These are phyloP conservation scores for Plenodomus biglobosus DNA, from an alignment of 2,329 filamentous ascomycete species.

Conservation along the genomic window DNA sequence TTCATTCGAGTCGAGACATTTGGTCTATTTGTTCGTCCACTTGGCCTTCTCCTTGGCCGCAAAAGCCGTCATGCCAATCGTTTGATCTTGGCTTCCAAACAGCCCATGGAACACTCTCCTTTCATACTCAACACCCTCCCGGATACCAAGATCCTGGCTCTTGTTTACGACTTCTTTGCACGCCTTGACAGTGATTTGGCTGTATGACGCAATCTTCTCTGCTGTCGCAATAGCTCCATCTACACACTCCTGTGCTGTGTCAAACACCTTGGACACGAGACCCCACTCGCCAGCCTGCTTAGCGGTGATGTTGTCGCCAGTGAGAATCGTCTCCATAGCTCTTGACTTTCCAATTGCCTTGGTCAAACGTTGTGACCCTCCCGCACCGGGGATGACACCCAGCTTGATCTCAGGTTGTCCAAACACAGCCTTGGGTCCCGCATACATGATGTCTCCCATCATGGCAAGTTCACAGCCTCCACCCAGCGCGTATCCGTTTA, in stretches of 20 bases:
- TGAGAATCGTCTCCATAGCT: slow-evolving; percentile 53
- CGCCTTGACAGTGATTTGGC: slow-evolving; percentile 81
- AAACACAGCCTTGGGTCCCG: slow-evolving; percentile 81
- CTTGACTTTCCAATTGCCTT: slow-evolving; percentile 56
- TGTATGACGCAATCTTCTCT: slow-evolving; percentile 85
- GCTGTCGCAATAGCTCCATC: slow-evolving; percentile 80
- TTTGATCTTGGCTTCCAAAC: slow-evolving; percentile 95
- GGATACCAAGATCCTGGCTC: slow-evolving; percentile 85
- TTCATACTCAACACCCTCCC: slow-evolving; percentile 94
- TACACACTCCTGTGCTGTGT: slow-evolving; percentile 77
- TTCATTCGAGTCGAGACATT: too few relatives aligned
- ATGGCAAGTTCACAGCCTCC: slow-evolving; percentile 96
- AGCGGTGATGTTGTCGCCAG: slow-evolving; percentile 71
- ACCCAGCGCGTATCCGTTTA: slow-evolving; percentile 91
- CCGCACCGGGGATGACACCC: slow-evolving; percentile 87
- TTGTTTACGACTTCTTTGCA: slow-evolving; percentile 99
- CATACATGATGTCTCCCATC: slow-evolving; percentile 97
- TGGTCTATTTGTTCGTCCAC: slow-evolving; percentile 77
- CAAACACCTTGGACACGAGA: slow-evolving; percentile 79
- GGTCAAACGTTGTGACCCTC: slow-evolving; percentile 86
- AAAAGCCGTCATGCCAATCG: slow-evolving; percentile 94
- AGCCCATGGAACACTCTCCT: slow-evolving; percentile 87
- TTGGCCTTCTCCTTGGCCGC: slow-evolving; percentile 90
- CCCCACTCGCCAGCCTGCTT: slow-evolving; percentile 88
- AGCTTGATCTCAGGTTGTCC: slow-evolving; percentile 97